phyloP scores from a whole-genome alignment of 805 yeast species.

The Sugiyamaella qingdaonensis region DNA sequence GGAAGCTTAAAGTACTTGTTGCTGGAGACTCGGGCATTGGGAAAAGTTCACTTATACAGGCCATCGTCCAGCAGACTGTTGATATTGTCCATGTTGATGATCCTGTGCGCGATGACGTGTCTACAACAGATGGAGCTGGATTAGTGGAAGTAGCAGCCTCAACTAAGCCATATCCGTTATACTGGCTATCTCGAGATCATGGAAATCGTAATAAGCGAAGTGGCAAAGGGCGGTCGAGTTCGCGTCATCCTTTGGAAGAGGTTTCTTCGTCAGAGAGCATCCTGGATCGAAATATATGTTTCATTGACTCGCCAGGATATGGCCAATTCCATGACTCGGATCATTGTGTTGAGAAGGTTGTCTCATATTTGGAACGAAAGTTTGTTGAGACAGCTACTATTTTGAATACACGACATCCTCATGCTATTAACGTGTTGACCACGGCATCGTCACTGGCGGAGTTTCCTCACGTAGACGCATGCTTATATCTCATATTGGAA shows the following conservation, averaged over 20 bases:
- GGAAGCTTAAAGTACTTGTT: constrained; percentile 44
- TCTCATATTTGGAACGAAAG: constrained; percentile 22
- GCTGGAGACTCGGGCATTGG: constrained; percentile 89
- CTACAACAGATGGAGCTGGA: not conserved
- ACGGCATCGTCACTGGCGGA: constrained; percentile 22
- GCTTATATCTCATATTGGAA: constrained; percentile 21
- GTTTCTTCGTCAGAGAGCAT: constrained; percentile 17
- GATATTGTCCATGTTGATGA: constrained; percentile 26
- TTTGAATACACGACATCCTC: constrained; percentile 22
- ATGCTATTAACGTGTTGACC: constrained; percentile 18
- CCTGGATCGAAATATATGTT: constrained; percentile 23
- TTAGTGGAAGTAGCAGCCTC: constrained; percentile 21
- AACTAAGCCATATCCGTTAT: constrained; percentile 24
- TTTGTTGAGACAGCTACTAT: constrained; percentile 21
- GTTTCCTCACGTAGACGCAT: constrained; percentile 24
- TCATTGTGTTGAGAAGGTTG: constrained; percentile 15
- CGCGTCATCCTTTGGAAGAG: constrained; percentile 15
- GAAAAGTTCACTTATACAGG: constrained; percentile 77
- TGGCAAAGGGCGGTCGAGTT: constrained; percentile 9
- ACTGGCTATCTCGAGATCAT: constrained; percentile 11
- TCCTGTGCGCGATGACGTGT: not conserved
- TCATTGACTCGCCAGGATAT: constrained; percentile 24
- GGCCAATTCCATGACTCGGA: constrained; percentile 16
- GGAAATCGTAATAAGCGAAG: not conserved
- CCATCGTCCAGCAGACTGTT: constrained; percentile 63